A percentile compares a stretch with the other conserved stretches of the same genome.
Evolutionary conservation across 352 stramenopile genomes (phyloP).

Genomic region (Phytopythium boreale): DNA sequence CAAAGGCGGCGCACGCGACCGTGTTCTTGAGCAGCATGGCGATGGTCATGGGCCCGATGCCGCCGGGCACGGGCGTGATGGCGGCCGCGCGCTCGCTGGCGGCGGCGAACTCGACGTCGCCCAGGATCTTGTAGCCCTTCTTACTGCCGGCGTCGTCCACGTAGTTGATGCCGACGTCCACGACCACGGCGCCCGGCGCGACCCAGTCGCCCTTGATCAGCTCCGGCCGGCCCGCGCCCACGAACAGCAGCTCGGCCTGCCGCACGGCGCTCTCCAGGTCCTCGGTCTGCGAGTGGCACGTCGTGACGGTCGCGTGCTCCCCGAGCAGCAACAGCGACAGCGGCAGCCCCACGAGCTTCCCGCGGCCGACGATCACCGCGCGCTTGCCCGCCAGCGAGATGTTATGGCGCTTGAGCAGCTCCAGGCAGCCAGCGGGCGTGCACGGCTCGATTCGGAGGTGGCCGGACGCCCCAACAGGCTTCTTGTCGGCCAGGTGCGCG

Average conservation of each 20-base stretch:
- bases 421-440: constrained; percentile 85
- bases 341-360: constrained; percentile 97
- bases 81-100: constrained; percentile 81
- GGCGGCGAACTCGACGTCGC: constrained; percentile 95
- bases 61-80: constrained; percentile 97
- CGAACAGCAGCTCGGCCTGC: constrained; percentile 96
- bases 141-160: constrained; percentile 81
- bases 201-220: constrained; percentile 96
- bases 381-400: constrained; percentile 94
- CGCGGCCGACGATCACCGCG: constrained; percentile 95
- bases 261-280: constrained; percentile 53
- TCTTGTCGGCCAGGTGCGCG: constrained; percentile 73
- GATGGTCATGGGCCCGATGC: constrained; percentile 99
- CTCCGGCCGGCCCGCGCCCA: constrained; percentile 92
- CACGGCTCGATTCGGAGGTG: constrained; percentile 86
- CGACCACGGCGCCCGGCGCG: constrained; percentile 95
- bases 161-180: constrained; percentile 99
- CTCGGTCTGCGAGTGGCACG: constrained; percentile 94
- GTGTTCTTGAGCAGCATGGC: constrained; percentile 92
- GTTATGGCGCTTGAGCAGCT: constrained; percentile 58
- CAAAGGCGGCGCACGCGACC: constrained; percentile 57
- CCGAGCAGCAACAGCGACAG: constrained; percentile 95
- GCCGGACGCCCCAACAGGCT: constrained; percentile 10
- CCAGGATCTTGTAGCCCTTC: constrained; percentile 93
- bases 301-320: constrained; percentile 96